A percentile compares a stretch with the other conserved stretches of the same genome.
Evolutionary conservation across 495 filamentous ascomycete genomes (phyloP).

Genomic region (Penicillium waksmanii): DNA sequence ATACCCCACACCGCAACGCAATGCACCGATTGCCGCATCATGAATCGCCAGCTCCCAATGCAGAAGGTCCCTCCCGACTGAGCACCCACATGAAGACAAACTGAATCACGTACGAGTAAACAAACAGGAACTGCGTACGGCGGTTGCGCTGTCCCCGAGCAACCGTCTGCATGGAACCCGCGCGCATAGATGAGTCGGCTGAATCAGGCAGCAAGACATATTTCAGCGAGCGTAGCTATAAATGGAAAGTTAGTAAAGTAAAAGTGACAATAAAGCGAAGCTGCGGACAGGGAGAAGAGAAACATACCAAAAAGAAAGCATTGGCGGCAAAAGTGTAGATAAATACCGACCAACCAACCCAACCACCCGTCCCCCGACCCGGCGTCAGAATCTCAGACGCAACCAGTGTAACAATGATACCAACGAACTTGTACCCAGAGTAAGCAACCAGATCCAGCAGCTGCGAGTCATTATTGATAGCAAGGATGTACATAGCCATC

Average conservation of each 20-base stretch:
- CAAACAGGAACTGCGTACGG: conserved; percentile 91
- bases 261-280: not conserved
- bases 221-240: conserved; percentile 90
- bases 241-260: conserved; percentile 22
- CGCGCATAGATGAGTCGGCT: conserved; percentile 62
- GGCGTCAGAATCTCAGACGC: conserved; percentile 76
- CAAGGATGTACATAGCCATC: conserved; percentile 88
- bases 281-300: conserved; percentile 5
- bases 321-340: conserved; percentile 89
- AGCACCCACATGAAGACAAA: conserved; percentile 95
- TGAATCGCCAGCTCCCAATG: conserved; percentile 31
- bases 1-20: not conserved
- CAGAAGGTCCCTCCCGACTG: conserved; percentile 56
- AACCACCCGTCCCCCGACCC: conserved; percentile 78
- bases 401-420: conserved; percentile 83
- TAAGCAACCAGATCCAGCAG: conserved; percentile 93
- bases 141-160: conserved; percentile 83
- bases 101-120: conserved; percentile 93
- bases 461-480: conserved; percentile 85
- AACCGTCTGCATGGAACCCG: conserved; percentile 73
- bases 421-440: conserved; percentile 98
- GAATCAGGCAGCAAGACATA: conserved; percentile 94
- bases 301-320: conserved; percentile 85
- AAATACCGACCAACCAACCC: conserved; percentile 88
- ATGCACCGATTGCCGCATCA: conserved; percentile 18